A percentile compares a stretch with the other conserved stretches of the same genome.
These are phyloP conservation scores for Cladosporium sp. DNA, from an alignment of 2,329 filamentous ascomycete species.

Conservation along the genomic window DNA sequence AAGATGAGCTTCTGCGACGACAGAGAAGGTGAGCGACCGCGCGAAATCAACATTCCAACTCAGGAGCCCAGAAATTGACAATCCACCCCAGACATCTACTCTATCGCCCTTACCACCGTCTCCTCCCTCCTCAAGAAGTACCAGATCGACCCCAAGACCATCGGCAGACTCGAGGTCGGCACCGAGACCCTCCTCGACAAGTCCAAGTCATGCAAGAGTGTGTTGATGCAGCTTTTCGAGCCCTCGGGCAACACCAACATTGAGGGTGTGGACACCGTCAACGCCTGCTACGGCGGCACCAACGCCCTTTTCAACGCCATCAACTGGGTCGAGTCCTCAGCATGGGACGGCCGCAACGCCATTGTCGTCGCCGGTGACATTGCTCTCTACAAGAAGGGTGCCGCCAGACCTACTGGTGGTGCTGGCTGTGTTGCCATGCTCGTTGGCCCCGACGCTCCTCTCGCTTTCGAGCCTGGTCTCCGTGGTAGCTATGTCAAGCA, in stretches of 20 bases:
- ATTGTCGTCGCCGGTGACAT: constrained; percentile 56
- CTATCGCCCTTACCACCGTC: constrained; percentile 53
- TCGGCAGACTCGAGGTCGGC: constrained; percentile 55
- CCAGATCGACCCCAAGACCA: constrained; percentile 52
- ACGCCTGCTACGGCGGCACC: constrained; percentile 57
- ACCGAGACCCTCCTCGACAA: constrained; percentile 58
- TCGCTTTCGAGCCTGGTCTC: constrained; percentile 52
- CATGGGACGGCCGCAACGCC: constrained; percentile 54
- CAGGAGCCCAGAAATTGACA: neutral
- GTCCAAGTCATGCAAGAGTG: constrained; percentile 57
- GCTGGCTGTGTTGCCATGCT: constrained; percentile 57
- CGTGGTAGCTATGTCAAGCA: constrained; percentile 54
- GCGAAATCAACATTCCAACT: neutral
- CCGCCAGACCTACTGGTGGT: constrained; percentile 54
- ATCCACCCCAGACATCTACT: constrained; percentile 51
- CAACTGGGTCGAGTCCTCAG: constrained; percentile 56
- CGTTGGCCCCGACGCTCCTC: constrained; percentile 51
- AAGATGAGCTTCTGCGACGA: constrained; percentile 59
- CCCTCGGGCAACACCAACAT: constrained; percentile 51
- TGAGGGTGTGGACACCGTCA: constrained; percentile 55
- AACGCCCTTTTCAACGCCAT: constrained; percentile 56
- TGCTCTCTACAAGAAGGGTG: constrained; percentile 56
- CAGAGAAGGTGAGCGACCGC: constrained; percentile 46
- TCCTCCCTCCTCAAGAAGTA: constrained; percentile 55
- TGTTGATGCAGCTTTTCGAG: constrained; percentile 55